Base-by-base conservation (phyloP, 345 rosid genomes). In the Sisymbrium irio region DNA sequence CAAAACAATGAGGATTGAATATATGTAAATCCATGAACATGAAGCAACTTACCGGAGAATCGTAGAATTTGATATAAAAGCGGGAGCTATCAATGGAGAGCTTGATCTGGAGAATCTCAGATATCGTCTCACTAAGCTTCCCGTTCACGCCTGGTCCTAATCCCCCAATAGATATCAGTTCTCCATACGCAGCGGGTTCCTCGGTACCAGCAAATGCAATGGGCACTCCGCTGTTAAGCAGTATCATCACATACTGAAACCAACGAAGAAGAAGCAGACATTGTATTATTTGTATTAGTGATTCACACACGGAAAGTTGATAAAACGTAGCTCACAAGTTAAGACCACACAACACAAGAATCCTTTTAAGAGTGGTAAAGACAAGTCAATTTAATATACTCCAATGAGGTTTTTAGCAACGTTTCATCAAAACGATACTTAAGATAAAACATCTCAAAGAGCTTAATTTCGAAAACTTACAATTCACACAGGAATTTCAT, bases 181-280 rank as follows among this genome's bases (percentile, higher is more conserved):
- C 99, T 35, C 91, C 99, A 60, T 86, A 90, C 0, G 98, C 97
- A 56, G 97, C 99, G 0, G 97, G 96, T 25, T 80, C 91, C 80
- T 92, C 99, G 3, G 86, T 86, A 9, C 96, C 96, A 4, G 91
- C 88, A 83, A 96, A 90, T 54, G 96, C 86, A 73, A 92, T 85
- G 15, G 97, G 96, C 59, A 92, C 97, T 36, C 91, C 87, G n/a
- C 85, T 89, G 51, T 95, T 90, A 33, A 95, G 41, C 80, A 95
- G 64, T 63, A 95, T 83, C 97, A 95, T 95, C 78, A 95, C 98
- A 80, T 87, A 92, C 97, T 88, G 89, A 63, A 72, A n/a, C 12
- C 62, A 65, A 30, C 6, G 0, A 36, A 28, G 35, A 28, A 50
- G 25, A 7, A 53, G 10, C 6, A 17, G 1, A 36, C 2, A 3